Evolutionary conservation across 768 basidiomycete species (phyloP), one percentile per base, ranked within the genome.

Genomic region (Ramaria rubella): DNA sequence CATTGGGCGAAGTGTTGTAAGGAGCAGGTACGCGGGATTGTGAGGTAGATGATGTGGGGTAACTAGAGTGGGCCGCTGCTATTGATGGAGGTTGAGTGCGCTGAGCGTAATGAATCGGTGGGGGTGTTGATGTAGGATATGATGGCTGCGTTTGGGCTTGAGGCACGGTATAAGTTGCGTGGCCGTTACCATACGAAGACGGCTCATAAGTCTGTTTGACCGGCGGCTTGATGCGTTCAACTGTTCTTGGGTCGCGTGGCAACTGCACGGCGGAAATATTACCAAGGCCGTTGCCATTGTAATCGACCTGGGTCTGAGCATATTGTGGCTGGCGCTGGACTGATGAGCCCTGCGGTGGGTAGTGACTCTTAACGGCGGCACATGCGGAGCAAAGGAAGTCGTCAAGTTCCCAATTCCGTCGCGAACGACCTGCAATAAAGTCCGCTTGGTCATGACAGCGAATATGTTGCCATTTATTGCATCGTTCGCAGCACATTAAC

Each of bases 391-490:
- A 94, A 58, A 83, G 68, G 66, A 96, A 96, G 40, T 93, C 88
- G 53, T 87, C 89, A n/a, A 72, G 65, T 50, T 89, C 81, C 94
- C 94, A 96, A 62, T 94, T 83, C 19, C 92, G 82, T 61, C 75
- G 79, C 4, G 79, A 81, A 14, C 77, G 78, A 23, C 90, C 87
- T 43, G 80, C 77, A 21, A 75, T 70, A 29, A 72, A 69, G 68
- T 94, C 93, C 27, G 77, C 81, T 48, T 69, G 72, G 64, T 95
- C 89, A 64, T 94, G 90, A 64, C 94, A 96, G 21, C 73, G 66
- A 31, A 90, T 90, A 63, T 96, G 94, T 63, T 95, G 94, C 94
- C 93, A 96, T 68, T 83, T 83, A 14, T 77, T 79, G 68, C 94
- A 96, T 27, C 70, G 66, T 23, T 87, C 89, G 65, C 94, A 96